These are phyloP conservation scores for Naganishia vishniacii DNA, from an alignment of 768 basidiomycete species.

Conservation along the genomic window DNA sequence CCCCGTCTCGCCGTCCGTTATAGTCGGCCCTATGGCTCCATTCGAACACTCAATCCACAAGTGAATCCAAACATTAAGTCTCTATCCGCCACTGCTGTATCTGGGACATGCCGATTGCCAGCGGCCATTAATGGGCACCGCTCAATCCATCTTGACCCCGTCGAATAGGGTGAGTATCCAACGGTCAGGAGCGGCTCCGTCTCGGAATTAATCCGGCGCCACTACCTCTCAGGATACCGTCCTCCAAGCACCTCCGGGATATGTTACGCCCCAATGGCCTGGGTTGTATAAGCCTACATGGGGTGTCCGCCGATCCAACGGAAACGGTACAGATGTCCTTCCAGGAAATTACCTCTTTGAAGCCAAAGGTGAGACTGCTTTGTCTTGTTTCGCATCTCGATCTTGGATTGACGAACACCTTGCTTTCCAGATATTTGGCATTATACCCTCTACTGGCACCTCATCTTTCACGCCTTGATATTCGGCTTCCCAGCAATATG, in stretches of 20 bases:
- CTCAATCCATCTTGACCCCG: conserved; percentile 16
- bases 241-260: conserved; percentile 12
- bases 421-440: conserved; percentile 25
- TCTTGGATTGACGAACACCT: neutral
- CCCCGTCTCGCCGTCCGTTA: too few species aligned
- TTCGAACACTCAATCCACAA: too few species aligned
- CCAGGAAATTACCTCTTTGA: conserved; percentile 14
- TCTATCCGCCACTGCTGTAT: too few species aligned
- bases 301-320: conserved; percentile 1
- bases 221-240: conserved; percentile 9
- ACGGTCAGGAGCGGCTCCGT: too few species aligned
- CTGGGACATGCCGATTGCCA: neutral
- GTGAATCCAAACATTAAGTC: too few species aligned
- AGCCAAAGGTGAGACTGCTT: neutral
- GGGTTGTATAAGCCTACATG: conserved; percentile 1
- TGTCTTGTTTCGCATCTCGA: neutral
- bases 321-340: conserved; percentile 9
- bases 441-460: conserved; percentile 30
- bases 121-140: conserved; percentile 3
- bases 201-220: too few species aligned
- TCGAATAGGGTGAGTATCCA: conserved; percentile 19
- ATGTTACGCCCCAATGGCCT: conserved; percentile 14
- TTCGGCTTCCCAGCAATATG: conserved; percentile 25
- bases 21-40: too few species aligned
- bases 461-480: conserved; percentile 27